phyloP scores from a whole-genome alignment of 1,139 yeast genomes.

The Taphrina confusa region DNA sequence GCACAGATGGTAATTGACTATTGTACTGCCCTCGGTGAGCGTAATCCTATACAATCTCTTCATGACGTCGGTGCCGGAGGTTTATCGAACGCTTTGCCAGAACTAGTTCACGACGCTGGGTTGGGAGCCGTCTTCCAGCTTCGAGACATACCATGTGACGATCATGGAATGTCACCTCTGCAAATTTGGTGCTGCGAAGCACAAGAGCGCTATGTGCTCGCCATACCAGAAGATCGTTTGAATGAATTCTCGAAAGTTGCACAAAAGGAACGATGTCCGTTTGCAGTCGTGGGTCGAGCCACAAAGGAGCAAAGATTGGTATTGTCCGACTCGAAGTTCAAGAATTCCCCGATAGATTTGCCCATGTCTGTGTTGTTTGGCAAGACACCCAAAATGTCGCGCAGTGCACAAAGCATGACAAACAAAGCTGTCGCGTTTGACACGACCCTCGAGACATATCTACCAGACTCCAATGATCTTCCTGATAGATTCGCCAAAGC shows the following conservation, averaged over 20 bases:
- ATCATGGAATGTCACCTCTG: constrained; percentile 99
- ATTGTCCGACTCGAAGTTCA: constrained; percentile 73
- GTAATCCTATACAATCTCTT: constrained; percentile 87
- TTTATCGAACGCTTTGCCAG: constrained; percentile 93
- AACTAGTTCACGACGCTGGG: constrained; percentile 93
- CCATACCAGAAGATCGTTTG: constrained; percentile 80
- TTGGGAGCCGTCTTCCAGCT: constrained; percentile 92
- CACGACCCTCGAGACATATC: constrained; percentile 47
- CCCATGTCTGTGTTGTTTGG: constrained; percentile 97
- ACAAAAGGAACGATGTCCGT: constrained; percentile 94
- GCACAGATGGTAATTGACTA: constrained; percentile 97
- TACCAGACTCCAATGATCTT: constrained; percentile 41
- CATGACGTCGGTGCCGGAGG: constrained; percentile 99
- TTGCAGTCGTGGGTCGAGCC: constrained; percentile 92
- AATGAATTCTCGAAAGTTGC: constrained; percentile 74
- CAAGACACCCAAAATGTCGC: constrained; percentile 92
- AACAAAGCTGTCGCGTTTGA: constrained; percentile 53
- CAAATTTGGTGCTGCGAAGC: constrained; percentile 99
- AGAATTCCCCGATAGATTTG: constrained; percentile 85
- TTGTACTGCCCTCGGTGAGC: constrained; percentile 74
- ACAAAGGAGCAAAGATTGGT: constrained; percentile 81
- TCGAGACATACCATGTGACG: constrained; percentile 84
- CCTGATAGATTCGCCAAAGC: constrained; percentile 55
- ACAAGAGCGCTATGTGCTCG: constrained; percentile 95
- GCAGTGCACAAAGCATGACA: constrained; percentile 67